Conservation (phyloP, 805 yeast species). For the Schizosaccharomyces octosporus region DNA sequence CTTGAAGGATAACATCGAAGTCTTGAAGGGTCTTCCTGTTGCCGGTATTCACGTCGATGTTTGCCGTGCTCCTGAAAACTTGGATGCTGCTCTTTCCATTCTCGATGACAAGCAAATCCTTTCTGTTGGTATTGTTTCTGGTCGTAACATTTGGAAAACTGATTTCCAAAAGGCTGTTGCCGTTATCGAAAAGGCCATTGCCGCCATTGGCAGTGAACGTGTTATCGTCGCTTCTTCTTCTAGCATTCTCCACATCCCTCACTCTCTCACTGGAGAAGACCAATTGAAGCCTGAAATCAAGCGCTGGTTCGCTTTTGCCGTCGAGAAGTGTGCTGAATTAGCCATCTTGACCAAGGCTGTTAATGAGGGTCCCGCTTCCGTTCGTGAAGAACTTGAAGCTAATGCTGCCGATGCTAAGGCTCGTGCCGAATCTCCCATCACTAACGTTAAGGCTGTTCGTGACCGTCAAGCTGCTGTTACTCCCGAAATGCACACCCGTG, state of each 20-base stretch:
- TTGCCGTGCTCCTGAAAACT: slow-evolving; percentile 88
- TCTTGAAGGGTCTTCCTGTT: slow-evolving; percentile 76
- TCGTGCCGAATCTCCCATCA: slow-evolving; percentile 65
- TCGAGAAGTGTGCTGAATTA: slow-evolving; percentile 84
- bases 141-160: slow-evolving; percentile 99
- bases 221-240: slow-evolving; percentile 87
- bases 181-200: slow-evolving; percentile 59
- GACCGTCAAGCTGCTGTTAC: slow-evolving; percentile 58
- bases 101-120: slow-evolving; percentile 48
- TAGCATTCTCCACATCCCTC: slow-evolving; percentile 94
- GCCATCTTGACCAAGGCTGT: slow-evolving; percentile 72
- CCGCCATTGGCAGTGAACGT: slow-evolving; percentile 62
- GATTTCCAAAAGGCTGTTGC: slow-evolving; percentile 71
- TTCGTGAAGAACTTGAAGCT: slow-evolving; percentile 50
- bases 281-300: slow-evolving; percentile 76
- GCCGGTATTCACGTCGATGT: slow-evolving; percentile 91
- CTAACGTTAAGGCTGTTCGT: slow-evolving; percentile 78
- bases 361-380: slow-evolving; percentile 45
- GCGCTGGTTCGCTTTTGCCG: slow-evolving; percentile 94
- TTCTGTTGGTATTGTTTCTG: slow-evolving; percentile 93
- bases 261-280: slow-evolving; percentile 75
- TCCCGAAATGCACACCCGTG: slow-evolving; percentile 48
- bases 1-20: slow-evolving; percentile 81
- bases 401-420: slow-evolving; percentile 69
- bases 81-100: slow-evolving; percentile 51